These are phyloP conservation scores for Pharus latifolius DNA, from an alignment of 176 grass and related monocot species.

Conservation along the genomic window DNA sequence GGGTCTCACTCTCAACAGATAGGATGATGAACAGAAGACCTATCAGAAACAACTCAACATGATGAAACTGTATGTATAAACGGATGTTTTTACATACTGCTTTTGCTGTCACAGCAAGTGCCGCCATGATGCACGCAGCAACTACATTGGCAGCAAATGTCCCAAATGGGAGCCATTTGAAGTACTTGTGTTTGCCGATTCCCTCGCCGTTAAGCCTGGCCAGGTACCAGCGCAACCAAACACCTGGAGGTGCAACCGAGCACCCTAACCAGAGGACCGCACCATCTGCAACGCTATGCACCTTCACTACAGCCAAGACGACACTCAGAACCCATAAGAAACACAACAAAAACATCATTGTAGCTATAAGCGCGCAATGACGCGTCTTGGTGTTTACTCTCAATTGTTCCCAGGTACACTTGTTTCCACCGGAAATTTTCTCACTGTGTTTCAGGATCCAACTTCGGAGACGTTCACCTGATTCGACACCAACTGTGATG, in stretches of 20 bases:
- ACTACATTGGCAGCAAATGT: slow-evolving; percentile 85
- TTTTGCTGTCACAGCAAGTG: slow-evolving; percentile 51
- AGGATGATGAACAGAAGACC: background rate
- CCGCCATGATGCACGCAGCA: slow-evolving; percentile 72
- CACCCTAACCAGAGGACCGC: slow-evolving; percentile 70
- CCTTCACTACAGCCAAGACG: slow-evolving; percentile 41
- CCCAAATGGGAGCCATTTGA: slow-evolving; percentile 88
- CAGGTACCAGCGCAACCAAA: slow-evolving; percentile 83
- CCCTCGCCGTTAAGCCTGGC: slow-evolving; percentile 80
- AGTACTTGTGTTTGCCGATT: slow-evolving; percentile 34
- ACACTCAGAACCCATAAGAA: slow-evolving; percentile 67
- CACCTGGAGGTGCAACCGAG: slow-evolving; percentile 67
- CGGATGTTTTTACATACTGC: slow-evolving; percentile 27
- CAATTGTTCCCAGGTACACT: slow-evolving; percentile 24
- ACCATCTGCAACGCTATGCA: slow-evolving; percentile 28
- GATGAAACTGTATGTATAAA: background rate
- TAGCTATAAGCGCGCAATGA: slow-evolving; percentile 25
- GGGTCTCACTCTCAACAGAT: background rate
- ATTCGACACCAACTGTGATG: slow-evolving; percentile 67
- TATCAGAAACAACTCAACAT: background rate
- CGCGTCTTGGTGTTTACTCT: slow-evolving; percentile 41
- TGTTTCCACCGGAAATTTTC: slow-evolving; percentile 28
- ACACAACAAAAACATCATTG: slow-evolving; percentile 38
- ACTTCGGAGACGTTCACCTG: slow-evolving; percentile 47
- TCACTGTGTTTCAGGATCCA: slow-evolving; percentile 18